phyloP scores from a whole-genome alignment of 2,329 filamentous ascomycete genomes.

The Colletotrichum navitas region DNA sequence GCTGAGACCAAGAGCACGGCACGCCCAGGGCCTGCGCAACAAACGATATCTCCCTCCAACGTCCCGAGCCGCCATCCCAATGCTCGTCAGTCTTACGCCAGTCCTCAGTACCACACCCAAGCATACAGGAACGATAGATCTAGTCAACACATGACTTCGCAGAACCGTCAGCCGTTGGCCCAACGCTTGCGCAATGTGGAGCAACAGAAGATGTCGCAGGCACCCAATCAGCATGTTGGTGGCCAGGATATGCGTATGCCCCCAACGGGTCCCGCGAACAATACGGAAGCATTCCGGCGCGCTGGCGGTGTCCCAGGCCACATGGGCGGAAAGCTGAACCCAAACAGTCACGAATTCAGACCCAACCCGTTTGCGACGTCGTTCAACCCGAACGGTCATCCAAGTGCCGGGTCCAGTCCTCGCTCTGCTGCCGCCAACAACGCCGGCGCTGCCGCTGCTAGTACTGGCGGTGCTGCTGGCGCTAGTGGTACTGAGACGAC shows the following conservation, averaged over 20 bases:
- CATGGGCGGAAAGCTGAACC: slow-evolving; percentile 70
- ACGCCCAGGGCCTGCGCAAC: slow-evolving; percentile 53
- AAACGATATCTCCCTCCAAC: slow-evolving; percentile 48
- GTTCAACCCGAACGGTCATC: slow-evolving; percentile 79
- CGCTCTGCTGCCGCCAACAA: slow-evolving; percentile 70
- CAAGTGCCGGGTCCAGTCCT: slow-evolving; percentile 80
- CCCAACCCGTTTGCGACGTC: slow-evolving; percentile 84
- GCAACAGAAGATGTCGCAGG: slow-evolving; percentile 63
- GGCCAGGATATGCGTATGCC: slow-evolving; percentile 77
- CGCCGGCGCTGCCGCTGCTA: slow-evolving; percentile 50
- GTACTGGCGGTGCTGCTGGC: background rate
- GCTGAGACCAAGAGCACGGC: slow-evolving; percentile 48
- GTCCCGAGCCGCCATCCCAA: slow-evolving; percentile 60
- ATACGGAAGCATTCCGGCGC: slow-evolving; percentile 66
- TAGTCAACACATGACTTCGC: slow-evolving; percentile 57
- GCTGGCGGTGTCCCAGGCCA: slow-evolving; percentile 65
- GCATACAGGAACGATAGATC: slow-evolving; percentile 63
- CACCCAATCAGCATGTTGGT: slow-evolving; percentile 62
- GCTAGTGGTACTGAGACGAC: slow-evolving; percentile 14
- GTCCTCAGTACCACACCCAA: slow-evolving; percentile 60
- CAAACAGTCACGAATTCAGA: slow-evolving; percentile 82
- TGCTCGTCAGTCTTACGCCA: slow-evolving; percentile 62
- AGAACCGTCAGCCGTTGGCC: slow-evolving; percentile 57
- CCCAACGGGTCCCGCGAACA: slow-evolving; percentile 78
- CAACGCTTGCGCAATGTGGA: slow-evolving; percentile 66